Conservation (phyloP, 768 basidiomycete species). For the Termitomyces sp. region DNA sequence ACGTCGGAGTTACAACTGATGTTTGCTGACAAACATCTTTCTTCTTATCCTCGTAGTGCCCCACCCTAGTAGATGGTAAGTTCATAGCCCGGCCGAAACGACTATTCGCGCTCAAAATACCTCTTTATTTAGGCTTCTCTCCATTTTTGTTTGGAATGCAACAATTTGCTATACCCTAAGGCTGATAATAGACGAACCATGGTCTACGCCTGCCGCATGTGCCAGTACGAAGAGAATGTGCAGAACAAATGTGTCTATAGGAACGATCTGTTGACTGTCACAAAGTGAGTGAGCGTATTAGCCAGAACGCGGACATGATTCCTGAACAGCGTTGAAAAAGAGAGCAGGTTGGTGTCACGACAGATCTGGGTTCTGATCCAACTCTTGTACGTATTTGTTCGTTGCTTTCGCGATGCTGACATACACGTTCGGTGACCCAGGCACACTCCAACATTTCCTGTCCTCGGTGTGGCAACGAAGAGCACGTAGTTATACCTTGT, state of each 20-base stretch:
- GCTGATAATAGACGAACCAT: conserved; percentile 85
- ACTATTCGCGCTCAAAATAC: neutral
- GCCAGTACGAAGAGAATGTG: conserved; percentile 79
- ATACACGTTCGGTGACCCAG: conserved; percentile 33
- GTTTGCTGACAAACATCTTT: conserved; percentile 1
- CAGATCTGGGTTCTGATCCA: conserved; percentile 84
- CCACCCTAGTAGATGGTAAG: conserved; percentile 1
- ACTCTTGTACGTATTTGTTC: conserved; percentile 60
- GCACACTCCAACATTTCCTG: conserved; percentile 84
- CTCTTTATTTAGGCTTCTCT: conserved; percentile 61
- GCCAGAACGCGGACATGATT: conserved; percentile 20
- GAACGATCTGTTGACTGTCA: conserved; percentile 91
- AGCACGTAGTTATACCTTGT: conserved; percentile 46
- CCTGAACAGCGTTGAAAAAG: conserved; percentile 38
- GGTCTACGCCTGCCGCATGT: conserved; percentile 91
- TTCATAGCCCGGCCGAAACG: neutral
- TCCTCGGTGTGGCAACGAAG: conserved; percentile 77
- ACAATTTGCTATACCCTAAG: conserved; percentile 92
- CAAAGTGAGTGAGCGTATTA: conserved; percentile 59
- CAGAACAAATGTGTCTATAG: conserved; percentile 90
- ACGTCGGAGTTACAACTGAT: neutral
- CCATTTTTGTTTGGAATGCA: conserved; percentile 92
- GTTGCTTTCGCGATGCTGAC: neutral
- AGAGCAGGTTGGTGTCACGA: conserved; percentile 91
- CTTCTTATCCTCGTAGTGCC: neutral